Conservation (phyloP, 352 stramenopile species). For the Elongisporangium undulatum region DNA sequence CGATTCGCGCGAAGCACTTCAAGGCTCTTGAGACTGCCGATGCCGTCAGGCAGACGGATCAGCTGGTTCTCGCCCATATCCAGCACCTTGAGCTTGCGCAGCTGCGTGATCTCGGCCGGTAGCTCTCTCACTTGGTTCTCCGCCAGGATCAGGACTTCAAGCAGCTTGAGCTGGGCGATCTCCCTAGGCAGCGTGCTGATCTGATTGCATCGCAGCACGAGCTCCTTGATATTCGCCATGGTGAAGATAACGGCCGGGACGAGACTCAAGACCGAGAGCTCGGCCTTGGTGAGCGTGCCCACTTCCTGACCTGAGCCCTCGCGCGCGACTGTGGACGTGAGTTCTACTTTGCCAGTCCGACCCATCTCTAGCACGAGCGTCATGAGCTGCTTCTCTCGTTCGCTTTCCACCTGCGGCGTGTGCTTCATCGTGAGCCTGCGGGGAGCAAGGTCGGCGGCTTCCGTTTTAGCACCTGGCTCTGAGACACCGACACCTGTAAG, state of each 20-base stretch:
- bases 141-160: conserved; percentile 46
- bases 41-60: conserved; percentile 29
- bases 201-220: conserved; percentile 66
- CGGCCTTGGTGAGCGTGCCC: conserved; percentile 47
- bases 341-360: conserved; percentile 40
- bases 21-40: conserved; percentile 48
- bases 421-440: conserved; percentile 23
- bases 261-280: conserved; percentile 39
- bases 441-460: neutral
- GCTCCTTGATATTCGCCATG: conserved; percentile 52
- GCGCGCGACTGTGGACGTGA: conserved; percentile 47
- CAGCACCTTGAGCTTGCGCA: conserved; percentile 43
- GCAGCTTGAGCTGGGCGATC: conserved; percentile 35
- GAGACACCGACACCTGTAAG: neutral
- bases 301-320: conserved; percentile 28
- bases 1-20: conserved; percentile 46
- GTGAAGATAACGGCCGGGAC: conserved; percentile 56
- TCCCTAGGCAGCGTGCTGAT: conserved; percentile 51
- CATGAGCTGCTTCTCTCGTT: conserved; percentile 25
- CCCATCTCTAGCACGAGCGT: conserved; percentile 52
- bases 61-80: conserved; percentile 60
- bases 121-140: conserved; percentile 62
- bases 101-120: conserved; percentile 34
- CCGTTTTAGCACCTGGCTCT: neutral
- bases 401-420: conserved; percentile 18